Evolutionary conservation across 1,284 basidiomycete genomes (phyloP).

Genomic region (Leccinum subfulvum): DNA sequence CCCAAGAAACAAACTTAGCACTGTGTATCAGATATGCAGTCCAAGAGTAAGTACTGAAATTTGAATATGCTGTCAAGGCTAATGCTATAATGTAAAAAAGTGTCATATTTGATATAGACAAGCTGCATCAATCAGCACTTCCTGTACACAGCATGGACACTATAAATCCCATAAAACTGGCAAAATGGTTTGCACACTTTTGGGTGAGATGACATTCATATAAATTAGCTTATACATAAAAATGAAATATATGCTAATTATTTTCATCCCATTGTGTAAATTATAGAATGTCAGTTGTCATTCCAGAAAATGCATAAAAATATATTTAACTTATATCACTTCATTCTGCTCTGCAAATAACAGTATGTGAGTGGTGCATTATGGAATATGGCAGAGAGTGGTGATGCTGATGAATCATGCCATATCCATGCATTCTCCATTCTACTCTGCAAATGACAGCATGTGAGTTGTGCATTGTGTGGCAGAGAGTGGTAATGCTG

Average conservation of each 20-base stretch:
- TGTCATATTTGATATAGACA: background rate
- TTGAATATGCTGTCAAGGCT: background rate
- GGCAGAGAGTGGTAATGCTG: too few species aligned
- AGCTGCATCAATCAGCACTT: background rate
- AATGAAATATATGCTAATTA: background rate
- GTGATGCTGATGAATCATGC: background rate
- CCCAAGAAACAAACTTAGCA: too few species aligned
- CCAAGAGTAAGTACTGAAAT: background rate
- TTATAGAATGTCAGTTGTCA: background rate
- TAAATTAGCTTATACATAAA: too few species aligned
- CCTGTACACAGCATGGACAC: background rate
- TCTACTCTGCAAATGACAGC: too few species aligned
- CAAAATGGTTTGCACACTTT: background rate
- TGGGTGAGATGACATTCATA: background rate
- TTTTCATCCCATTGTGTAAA: background rate
- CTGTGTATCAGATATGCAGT: background rate
- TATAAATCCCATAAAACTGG: background rate
- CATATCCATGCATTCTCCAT: too few species aligned
- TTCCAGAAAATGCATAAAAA: background rate
- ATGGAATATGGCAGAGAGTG: background rate
- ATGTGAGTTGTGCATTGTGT: too few species aligned
- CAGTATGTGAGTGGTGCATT: background rate
- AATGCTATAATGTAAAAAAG: background rate
- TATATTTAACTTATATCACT: background rate
- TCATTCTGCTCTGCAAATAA: background rate